These are phyloP conservation scores for Nicotiana obtusifolia DNA, from an alignment of 257 asterid species.

Conservation along the genomic window DNA sequence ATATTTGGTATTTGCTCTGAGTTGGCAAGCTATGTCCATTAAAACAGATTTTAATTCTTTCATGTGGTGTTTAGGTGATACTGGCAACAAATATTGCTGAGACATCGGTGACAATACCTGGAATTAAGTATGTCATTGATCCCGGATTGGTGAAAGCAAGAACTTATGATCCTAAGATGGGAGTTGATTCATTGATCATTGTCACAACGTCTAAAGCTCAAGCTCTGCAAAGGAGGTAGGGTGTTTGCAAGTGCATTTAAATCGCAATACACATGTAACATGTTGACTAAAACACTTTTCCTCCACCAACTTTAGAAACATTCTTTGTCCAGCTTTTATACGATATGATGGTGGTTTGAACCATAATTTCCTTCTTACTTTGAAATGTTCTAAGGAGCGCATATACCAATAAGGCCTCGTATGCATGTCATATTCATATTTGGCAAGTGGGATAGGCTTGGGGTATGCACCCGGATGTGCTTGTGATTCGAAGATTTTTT, in stretches of 20 bases:
- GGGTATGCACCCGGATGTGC: not conserved
- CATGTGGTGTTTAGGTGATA: constrained; percentile 52
- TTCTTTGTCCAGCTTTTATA: not conserved
- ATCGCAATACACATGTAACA: not conserved
- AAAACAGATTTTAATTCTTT: constrained; percentile 10
- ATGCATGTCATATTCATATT: not conserved
- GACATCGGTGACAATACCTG: constrained; percentile 97
- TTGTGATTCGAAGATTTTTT: not conserved
- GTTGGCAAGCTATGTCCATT: not conserved
- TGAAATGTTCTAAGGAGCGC: not conserved
- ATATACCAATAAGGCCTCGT: not conserved
- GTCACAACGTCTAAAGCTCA: constrained; percentile 96
- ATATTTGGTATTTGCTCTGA: not conserved
- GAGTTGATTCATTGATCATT: constrained; percentile 78
- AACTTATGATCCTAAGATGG: constrained; percentile 71
- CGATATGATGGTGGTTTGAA: not conserved
- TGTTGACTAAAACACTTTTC: not conserved
- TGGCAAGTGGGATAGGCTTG: not conserved
- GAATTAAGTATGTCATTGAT: constrained; percentile 92
- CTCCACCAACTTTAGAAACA: not conserved
- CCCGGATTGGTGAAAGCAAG: constrained; percentile 98
- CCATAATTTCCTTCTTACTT: not conserved
- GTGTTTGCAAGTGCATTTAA: not conserved
- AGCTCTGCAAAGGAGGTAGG: constrained; percentile 90
- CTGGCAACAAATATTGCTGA: constrained; percentile 98